These are phyloP conservation scores for Suillus placidus DNA, from an alignment of 768 basidiomycete species.

Conservation along the genomic window DNA sequence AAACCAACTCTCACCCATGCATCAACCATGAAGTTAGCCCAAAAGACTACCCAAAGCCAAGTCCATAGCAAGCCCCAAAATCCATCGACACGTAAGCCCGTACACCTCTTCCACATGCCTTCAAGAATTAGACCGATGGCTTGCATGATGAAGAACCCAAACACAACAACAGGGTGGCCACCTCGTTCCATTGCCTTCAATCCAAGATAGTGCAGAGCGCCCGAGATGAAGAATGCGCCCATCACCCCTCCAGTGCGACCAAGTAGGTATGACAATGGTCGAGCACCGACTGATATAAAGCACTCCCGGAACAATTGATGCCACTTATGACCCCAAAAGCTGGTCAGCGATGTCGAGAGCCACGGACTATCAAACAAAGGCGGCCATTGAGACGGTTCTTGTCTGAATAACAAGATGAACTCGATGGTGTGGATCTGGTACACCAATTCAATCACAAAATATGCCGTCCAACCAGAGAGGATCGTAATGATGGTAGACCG, in stretches of 20 bases:
- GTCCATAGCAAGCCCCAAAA: constrained; percentile 56
- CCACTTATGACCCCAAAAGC: constrained; percentile 70
- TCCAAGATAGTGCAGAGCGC: constrained; percentile 59
- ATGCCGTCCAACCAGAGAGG: constrained; percentile 47
- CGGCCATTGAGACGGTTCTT: constrained; percentile 60
- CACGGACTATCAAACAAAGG: constrained; percentile 64
- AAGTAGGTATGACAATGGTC: constrained; percentile 43
- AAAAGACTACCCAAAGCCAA: constrained; percentile 46
- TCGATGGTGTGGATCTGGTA: constrained; percentile 48
- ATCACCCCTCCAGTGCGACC: constrained; percentile 54
- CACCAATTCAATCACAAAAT: constrained; percentile 44
- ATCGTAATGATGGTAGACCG: constrained; percentile 48
- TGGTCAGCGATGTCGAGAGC: constrained; percentile 55
- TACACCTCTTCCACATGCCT: constrained; percentile 43
- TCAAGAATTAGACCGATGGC: constrained; percentile 57
- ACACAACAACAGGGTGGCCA: constrained; percentile 43
- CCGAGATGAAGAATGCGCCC: constrained; percentile 63
- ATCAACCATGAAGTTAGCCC: constrained; percentile 53
- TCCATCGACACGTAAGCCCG: constrained; percentile 52
- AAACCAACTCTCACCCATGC: constrained; percentile 30
- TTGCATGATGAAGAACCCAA: constrained; percentile 60
- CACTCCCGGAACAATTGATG: constrained; percentile 65
- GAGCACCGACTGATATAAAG: constrained; percentile 56
- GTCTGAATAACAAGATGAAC: constrained; percentile 48
- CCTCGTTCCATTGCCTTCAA: constrained; percentile 62